Evolutionary conservation across 495 filamentous ascomycete species (phyloP).

Genomic region (Neurospora pannonica): DNA sequence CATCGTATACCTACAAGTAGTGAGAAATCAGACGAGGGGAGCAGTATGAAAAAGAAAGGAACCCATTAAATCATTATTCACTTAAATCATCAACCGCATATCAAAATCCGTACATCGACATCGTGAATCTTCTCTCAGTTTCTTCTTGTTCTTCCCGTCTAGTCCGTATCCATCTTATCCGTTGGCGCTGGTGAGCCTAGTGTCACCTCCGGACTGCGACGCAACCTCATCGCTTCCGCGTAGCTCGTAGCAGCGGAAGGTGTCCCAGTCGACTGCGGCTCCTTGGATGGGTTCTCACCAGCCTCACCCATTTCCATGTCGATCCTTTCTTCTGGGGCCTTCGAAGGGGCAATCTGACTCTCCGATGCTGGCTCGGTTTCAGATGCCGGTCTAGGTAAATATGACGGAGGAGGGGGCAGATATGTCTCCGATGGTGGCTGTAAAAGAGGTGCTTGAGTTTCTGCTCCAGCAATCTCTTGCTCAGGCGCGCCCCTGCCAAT

Average conservation of each 20-base stretch:
- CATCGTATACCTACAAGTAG: neutral
- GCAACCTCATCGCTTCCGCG: conserved; percentile 1
- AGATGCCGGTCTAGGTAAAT: neutral
- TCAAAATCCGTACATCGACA: neutral
- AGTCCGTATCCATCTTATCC: conserved; percentile 23
- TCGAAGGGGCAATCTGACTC: conserved; percentile 9
- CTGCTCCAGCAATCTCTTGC: neutral
- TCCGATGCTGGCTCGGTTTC: conserved; percentile 6
- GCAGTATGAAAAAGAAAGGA: neutral
- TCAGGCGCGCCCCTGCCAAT: neutral
- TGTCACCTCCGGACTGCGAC: conserved; percentile 19
- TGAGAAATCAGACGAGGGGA: neutral
- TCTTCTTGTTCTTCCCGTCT: neutral
- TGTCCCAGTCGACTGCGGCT: neutral
- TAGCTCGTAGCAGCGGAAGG: neutral
- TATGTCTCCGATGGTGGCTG: neutral
- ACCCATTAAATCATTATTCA: neutral
- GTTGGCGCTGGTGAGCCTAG: conserved; percentile 22
- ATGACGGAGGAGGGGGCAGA: neutral
- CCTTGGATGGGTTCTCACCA: neutral
- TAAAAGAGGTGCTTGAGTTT: neutral
- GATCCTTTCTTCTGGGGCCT: neutral
- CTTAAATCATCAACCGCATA: neutral
- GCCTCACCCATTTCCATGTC: neutral
- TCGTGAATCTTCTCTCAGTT: neutral